These are phyloP conservation scores for Trichoderma arundinaceum DNA, from an alignment of 2,329 filamentous ascomycete genomes.

Conservation along the genomic window DNA sequence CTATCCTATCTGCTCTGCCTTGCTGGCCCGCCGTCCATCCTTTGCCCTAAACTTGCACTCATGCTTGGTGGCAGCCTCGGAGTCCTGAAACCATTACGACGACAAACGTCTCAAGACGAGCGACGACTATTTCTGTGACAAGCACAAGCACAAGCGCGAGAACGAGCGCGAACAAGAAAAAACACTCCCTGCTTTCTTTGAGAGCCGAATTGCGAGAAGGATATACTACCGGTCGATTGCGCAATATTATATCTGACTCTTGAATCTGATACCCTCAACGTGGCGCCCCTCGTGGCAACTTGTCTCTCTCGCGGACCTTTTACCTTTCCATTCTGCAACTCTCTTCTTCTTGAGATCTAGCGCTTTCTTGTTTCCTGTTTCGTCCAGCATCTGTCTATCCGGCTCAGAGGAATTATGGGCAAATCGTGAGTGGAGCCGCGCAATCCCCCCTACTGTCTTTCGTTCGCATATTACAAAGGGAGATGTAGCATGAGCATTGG, in stretches of 20 bases:
- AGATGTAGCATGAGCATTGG: neutral
- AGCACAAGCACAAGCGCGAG: neutral
- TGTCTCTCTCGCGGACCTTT: neutral
- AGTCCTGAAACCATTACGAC: neutral
- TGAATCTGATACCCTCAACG: conserved; percentile 8
- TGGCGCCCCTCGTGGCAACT: conserved; percentile 18
- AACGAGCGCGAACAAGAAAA: neutral
- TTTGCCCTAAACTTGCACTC: conserved; percentile 1
- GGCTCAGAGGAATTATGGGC: conserved; percentile 20
- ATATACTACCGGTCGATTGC: conserved; percentile 1
- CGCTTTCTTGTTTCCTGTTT: conserved; percentile 3
- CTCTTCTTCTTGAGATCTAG: neutral
- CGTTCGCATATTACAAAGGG: conserved; percentile 6
- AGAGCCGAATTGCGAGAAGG: neutral
- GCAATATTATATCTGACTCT: conserved; percentile 2
- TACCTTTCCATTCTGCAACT: neutral
- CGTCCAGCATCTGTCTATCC: neutral
- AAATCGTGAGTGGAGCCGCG: conserved; percentile 32
- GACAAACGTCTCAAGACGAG: conserved; percentile 11
- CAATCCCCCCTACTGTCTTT: neutral
- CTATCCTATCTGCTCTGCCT: neutral
- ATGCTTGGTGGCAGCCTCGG: conserved; percentile 16
- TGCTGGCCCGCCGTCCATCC: neutral
- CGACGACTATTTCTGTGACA: neutral
- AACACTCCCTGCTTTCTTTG: neutral